phyloP scores from a whole-genome alignment of 2,329 filamentous ascomycete species.

The Corinectria fuckeliana region DNA sequence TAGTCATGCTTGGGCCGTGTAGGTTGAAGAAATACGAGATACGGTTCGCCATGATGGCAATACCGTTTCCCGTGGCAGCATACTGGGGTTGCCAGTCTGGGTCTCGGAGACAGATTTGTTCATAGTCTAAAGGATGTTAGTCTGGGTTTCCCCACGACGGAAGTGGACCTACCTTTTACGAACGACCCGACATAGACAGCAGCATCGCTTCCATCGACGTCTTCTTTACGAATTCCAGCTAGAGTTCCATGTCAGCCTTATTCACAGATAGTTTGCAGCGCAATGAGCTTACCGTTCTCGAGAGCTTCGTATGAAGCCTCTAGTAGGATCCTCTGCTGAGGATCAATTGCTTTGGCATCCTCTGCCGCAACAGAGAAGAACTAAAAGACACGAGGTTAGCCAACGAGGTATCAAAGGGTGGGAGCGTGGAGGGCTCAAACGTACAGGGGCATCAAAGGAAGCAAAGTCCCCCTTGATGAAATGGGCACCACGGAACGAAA shows the following conservation, averaged over 20 bases:
- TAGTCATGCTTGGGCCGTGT: conserved; percentile 60
- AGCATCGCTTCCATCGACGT: conserved; percentile 52
- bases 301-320: conserved; percentile 59
- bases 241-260: not conserved
- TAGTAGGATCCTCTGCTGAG: conserved; percentile 59
- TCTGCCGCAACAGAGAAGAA: conserved; percentile 59
- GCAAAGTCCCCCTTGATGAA: conserved; percentile 56
- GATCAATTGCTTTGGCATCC: conserved; percentile 60
- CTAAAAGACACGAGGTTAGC: conserved; percentile 36
- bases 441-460: conserved; percentile 57
- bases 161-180: conserved; percentile 49
- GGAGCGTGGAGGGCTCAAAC: conserved; percentile 23
- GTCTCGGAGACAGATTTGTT: conserved; percentile 57
- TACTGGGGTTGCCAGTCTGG: conserved; percentile 57
- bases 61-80: conserved; percentile 59
- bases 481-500: conserved; percentile 56
- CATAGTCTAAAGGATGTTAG: conserved; percentile 50
- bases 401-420: conserved; percentile 5
- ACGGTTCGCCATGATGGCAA: conserved; percentile 61
- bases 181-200: conserved; percentile 59
- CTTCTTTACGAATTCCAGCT: conserved; percentile 54
- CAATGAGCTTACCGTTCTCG: conserved; percentile 50
- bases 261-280: not conserved
- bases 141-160: not conserved
- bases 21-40: conserved; percentile 63